Evolutionary conservation across 768 basidiomycete genomes (phyloP).

Genomic region (Podaxis carcinomalis): DNA sequence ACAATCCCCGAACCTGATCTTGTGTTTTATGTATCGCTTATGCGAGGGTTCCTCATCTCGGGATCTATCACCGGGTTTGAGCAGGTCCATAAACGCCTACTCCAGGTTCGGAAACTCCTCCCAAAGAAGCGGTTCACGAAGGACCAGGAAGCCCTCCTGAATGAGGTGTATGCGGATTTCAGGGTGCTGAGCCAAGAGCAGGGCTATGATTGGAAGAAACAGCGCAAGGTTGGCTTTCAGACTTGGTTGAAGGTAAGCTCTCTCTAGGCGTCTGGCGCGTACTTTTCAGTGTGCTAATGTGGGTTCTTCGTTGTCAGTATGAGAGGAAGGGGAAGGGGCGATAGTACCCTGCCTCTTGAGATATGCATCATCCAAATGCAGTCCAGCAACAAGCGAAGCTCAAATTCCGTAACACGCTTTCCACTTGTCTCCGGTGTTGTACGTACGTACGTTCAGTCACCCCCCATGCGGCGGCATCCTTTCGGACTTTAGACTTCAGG

Average conservation of each 20-base stretch:
- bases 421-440: no score
- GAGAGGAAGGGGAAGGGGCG: not conserved
- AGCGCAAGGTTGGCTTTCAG: not conserved
- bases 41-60: constrained; percentile 32
- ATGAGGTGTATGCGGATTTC: constrained; percentile 6
- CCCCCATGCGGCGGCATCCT: no score
- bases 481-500: no score
- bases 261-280: not conserved
- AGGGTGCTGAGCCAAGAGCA: not conserved
- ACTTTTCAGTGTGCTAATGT: not conserved
- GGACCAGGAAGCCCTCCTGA: constrained; percentile 10
- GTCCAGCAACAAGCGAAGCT: no score
- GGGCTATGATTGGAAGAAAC: constrained; percentile 3
- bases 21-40: constrained; percentile 31
- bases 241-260: not conserved
- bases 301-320: not conserved
- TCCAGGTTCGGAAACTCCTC: constrained; percentile 17
- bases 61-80: constrained; percentile 24
- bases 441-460: no score
- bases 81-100: constrained; percentile 23
- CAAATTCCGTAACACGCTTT: no score
- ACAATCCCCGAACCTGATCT: constrained; percentile 20
- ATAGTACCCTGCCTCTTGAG: not conserved
- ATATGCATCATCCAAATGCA: not conserved
- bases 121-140: constrained; percentile 17